phyloP scores from a whole-genome alignment of 139 green algal species.

The Chlorella sp. region DNA sequence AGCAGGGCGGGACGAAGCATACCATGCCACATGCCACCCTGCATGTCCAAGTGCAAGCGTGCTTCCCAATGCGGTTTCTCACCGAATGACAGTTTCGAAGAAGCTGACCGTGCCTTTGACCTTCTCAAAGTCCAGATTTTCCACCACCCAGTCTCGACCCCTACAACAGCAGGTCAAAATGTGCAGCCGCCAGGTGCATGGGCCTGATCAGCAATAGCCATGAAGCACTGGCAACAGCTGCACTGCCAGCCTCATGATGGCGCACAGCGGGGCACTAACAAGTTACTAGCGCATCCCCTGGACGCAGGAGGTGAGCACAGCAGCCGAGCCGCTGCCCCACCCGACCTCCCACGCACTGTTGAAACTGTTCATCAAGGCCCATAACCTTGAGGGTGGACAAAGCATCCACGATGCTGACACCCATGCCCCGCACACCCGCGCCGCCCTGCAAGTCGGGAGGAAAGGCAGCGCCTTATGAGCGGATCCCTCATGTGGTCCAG shows the following conservation, averaged over 20 bases:
- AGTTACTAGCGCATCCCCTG: not conserved
- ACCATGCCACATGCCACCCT: no score
- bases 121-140: constrained; percentile 64
- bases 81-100: constrained; percentile 46
- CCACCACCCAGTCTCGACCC: constrained; percentile 56
- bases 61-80: not conserved
- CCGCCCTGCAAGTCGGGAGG: constrained; percentile 17
- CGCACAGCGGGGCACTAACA: not conserved
- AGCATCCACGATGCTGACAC: constrained; percentile 67
- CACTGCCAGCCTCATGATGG: no score
- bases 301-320: not conserved
- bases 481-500: no score
- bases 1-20: no score
- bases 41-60: no score
- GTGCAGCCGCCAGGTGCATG: no score
- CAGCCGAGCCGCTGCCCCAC: not conserved
- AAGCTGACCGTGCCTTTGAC: constrained; percentile 23
- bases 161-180: not conserved
- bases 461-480: not conserved
- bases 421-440: constrained; percentile 63
- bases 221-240: not conserved
- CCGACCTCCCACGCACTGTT: not conserved
- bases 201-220: no score
- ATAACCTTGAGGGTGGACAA: constrained; percentile 83
- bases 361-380: constrained; percentile 62